These are phyloP conservation scores for Phaffomyces thermotolerans DNA, from an alignment of 805 yeast species.

Conservation along the genomic window DNA sequence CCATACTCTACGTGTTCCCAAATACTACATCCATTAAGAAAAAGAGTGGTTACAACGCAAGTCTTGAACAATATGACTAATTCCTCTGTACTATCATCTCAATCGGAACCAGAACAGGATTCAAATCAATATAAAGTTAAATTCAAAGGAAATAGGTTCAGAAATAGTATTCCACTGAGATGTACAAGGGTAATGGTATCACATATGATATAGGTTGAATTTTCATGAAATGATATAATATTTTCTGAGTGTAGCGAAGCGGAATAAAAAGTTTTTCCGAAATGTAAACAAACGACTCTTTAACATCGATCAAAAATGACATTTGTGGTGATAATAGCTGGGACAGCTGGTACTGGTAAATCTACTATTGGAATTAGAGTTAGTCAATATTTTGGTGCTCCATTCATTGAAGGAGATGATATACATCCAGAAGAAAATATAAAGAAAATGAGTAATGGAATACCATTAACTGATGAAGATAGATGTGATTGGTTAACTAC, in stretches of 20 bases:
- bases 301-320: conserved; percentile 1
- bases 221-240: too few relatives aligned
- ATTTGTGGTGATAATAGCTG: conserved; percentile 66
- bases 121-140: not conserved
- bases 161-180: not conserved
- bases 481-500: conserved; percentile 81
- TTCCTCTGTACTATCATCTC: not conserved
- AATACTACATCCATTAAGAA: conserved; percentile 1
- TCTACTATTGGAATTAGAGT: conserved; percentile 62
- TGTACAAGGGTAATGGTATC: not conserved
- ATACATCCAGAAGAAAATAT: conserved; percentile 69
- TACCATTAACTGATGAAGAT: conserved; percentile 83
- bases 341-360: conserved; percentile 96
- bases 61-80: conserved; percentile 9
- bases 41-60: conserved; percentile 11
- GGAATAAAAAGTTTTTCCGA: too few relatives aligned
- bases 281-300: not conserved
- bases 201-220: not conserved
- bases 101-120: not conserved
- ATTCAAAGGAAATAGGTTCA: not conserved
- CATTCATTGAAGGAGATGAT: conserved; percentile 80
- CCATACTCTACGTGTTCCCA: not conserved
- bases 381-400: conserved; percentile 37
- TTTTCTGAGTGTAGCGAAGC: too few relatives aligned
- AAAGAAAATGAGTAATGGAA: conserved; percentile 74